phyloP scores from a whole-genome alignment of 768 basidiomycete species.

The Naganishia onofrii region DNA sequence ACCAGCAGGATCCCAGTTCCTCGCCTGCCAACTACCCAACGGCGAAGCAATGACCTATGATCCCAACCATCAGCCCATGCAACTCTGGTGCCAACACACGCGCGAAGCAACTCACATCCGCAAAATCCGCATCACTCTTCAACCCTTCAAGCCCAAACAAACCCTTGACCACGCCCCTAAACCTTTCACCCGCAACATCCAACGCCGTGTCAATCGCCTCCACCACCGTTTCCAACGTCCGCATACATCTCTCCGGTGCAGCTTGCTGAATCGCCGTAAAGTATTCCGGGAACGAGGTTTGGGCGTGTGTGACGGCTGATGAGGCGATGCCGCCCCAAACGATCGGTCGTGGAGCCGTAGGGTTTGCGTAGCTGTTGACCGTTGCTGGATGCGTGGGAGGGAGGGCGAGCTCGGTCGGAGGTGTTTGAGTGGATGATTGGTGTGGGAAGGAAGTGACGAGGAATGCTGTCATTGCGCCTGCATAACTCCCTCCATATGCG shows the following conservation, averaged over 20 bases:
- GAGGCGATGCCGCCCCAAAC: constrained; percentile 79
- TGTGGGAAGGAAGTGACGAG: constrained; percentile 58
- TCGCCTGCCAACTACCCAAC: constrained; percentile 66
- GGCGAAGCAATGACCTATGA: constrained; percentile 37
- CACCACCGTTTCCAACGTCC: constrained; percentile 37
- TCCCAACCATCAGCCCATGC: neutral
- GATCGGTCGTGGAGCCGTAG: constrained; percentile 56
- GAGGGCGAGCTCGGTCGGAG: neutral
- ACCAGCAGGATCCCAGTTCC: constrained; percentile 77
- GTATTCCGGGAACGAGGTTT: constrained; percentile 79
- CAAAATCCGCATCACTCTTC: constrained; percentile 58
- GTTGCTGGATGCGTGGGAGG: constrained; percentile 24
- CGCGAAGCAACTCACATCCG: constrained; percentile 44
- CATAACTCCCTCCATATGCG: constrained; percentile 89
- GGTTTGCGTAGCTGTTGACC: neutral
- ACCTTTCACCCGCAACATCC: constrained; percentile 46
- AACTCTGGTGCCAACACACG: neutral
- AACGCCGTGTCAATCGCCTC: constrained; percentile 40
- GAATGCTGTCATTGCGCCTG: constrained; percentile 88
- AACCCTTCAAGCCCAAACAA: constrained; percentile 70
- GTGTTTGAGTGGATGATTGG: neutral
- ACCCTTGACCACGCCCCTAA: constrained; percentile 61
- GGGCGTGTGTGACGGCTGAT: constrained; percentile 77
- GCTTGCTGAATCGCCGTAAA: constrained; percentile 71
- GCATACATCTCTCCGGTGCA: constrained; percentile 56